Base-by-base conservation (phyloP, 2,329 filamentous ascomycete genomes). In the Cytospora piceae region DNA sequence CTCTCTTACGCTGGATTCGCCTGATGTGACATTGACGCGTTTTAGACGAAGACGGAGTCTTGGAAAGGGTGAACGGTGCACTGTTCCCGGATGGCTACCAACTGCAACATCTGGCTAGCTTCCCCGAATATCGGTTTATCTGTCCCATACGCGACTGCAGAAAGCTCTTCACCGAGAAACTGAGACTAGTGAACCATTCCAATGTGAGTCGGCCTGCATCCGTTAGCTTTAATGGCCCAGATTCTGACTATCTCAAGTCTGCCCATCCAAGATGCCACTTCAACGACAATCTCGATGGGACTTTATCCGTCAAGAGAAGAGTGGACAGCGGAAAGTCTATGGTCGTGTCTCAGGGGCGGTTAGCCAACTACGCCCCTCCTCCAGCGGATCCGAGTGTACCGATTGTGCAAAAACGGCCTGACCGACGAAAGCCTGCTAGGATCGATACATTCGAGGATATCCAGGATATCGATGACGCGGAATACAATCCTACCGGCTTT, bases 211-310 rank as follows among this genome's bases (percentile, higher is more conserved):
- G 3, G 6, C 27, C 22, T 32, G 3, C 4, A 1, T 7, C 49
- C 39, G 9, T 14, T 27, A 17, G 37, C 12, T 8, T 3, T 5
- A 3, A 0, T 20, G 3, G 24, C 15, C 32, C 15, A 15, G 9
- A 4, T 11, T 11, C 58, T 61, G 11, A 61, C 2, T 15, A 31
- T 11, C 24, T 24, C 3, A 7, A 61, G 58, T 2, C 1, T 1
- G 17, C 0, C 17, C 49, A 61, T 12, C 5, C 4, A 17, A 9
- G 24, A 1, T 29, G 34, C 9, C 20, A 61, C 11, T 61, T 61
- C 8, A 54, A 39, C 32, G 58, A 61, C 6, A 61, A 61, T 20
- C 22, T 54, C 17, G 58, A 61, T 7, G 58, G 20, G 20, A 61
- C 58, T 9, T 27, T 61, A 6, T 34, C n/a, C 12, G 12, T 53